Base-by-base conservation (phyloP, 1,139 yeast species). In the Zygoascus hellenicus region DNA sequence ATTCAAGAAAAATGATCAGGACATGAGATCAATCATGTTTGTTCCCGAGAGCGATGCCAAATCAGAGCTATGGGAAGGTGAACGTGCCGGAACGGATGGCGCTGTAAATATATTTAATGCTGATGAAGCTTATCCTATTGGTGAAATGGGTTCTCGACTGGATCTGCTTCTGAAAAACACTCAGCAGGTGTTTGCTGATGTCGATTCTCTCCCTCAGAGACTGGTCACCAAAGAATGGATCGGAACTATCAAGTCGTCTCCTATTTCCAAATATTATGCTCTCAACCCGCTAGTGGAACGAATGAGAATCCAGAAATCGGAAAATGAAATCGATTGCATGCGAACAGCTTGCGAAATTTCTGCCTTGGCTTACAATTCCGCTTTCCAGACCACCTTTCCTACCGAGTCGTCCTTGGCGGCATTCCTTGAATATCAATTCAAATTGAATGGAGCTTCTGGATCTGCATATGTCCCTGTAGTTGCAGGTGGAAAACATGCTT, bases 381-480 rank as follows among this genome's bases (percentile, higher is more conserved):
- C 97, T 0, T 86, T 82, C 61, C 57, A 59, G 30, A 70, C 70
- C 51, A 76, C 78, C 33, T 77, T 90, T 57, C 65, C 69, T 43
- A 78, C 83, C 6, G 99, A 94, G 64, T 78, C 84, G 59, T 80
- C 88, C 2, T 70, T 92, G 43, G 86, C 84, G 17, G 78, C 95
- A n/a, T 89, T 72, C 60, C 69, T 94, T 51, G 96, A 90, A 53
- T 87, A 87, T 63, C 77, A 82, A 58, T 90, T 92, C 64, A 78
- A 85, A 7, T 73, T 78, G 44, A 88, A 90, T 26, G 98, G 98
- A 0, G 89, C 97, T 65, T 95, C 88, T 53, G 44, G 41, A 3
- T 79, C 84, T 39, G 97, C 97, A 0, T 94, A 94, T 61, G 78
- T 90, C 29, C 97, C 99, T 0, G 99, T 94, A 9, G 95, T 94